A percentile compares a stretch with the other conserved stretches of the same genome.
phyloP scores from a whole-genome alignment of 2,329 filamentous ascomycete species.

The Ceratocystis smalleyi region DNA sequence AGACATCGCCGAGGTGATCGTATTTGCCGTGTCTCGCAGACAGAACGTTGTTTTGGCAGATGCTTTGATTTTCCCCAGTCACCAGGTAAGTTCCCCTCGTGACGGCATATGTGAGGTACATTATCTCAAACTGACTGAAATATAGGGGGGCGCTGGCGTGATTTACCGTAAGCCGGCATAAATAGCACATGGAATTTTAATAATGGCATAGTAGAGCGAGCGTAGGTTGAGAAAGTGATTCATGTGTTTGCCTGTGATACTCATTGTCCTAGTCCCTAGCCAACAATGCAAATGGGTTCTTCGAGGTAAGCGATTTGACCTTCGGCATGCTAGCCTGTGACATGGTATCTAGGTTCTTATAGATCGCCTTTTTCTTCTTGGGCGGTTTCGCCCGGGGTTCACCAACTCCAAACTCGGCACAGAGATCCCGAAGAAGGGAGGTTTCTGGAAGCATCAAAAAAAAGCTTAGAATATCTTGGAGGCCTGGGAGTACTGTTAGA shows the following conservation, averaged over 20 bases:
- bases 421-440: neutral
- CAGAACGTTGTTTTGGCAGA: constrained; percentile 89
- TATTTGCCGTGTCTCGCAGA: constrained; percentile 67
- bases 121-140: neutral
- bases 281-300: neutral
- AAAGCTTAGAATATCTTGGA: constrained; percentile 4
- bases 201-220: neutral
- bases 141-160: constrained; percentile 23
- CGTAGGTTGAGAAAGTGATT: neutral
- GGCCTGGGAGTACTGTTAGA: neutral
- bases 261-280: neutral
- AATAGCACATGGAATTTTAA: no score
- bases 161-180: constrained; percentile 22
- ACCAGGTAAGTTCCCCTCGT: constrained; percentile 46
- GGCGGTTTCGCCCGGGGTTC: neutral
- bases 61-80: constrained; percentile 71
- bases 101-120: neutral
- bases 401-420: constrained; percentile 2
- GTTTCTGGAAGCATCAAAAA: neutral
- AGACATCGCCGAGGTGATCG: constrained; percentile 80
- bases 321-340: neutral
- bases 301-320: neutral
- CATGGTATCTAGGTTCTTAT: neutral
- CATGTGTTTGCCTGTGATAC: neutral
- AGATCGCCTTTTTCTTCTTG: neutral